Percentiles rank a stretch among this genome's conserved stretches.
phyloP scores from a whole-genome alignment of 805 yeast species.

The Kuraishia ogatae region DNA sequence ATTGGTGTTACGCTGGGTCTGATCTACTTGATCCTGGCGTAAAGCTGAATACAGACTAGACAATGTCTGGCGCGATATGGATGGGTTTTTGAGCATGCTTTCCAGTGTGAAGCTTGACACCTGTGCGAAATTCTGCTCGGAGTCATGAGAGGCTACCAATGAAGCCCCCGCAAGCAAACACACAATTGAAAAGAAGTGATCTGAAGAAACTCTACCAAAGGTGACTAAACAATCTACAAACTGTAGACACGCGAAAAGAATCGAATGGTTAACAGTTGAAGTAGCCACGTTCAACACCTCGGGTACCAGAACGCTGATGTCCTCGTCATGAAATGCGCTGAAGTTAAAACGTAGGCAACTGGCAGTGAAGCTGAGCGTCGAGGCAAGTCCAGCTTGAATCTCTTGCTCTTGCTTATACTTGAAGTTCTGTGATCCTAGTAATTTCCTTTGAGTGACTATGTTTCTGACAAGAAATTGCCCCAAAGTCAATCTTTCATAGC shows the following conservation, averaged over 20 bases:
- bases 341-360: slow-evolving; percentile 15
- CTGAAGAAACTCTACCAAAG: slow-evolving; percentile 5
- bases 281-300: slow-evolving; percentile 8
- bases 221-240: slow-evolving; percentile 9
- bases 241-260: slow-evolving; percentile 9
- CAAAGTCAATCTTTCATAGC: background rate
- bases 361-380: slow-evolving; percentile 9
- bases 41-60: background rate
- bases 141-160: slow-evolving; percentile 5
- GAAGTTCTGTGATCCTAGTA: background rate
- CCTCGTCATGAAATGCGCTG: slow-evolving; percentile 10
- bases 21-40: background rate
- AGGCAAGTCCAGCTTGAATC: slow-evolving; percentile 1
- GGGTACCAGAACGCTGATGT: slow-evolving; percentile 5
- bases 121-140: slow-evolving; percentile 1
- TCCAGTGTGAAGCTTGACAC: slow-evolving; percentile 5
- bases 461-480: background rate
- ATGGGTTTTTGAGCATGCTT: slow-evolving; percentile 9
- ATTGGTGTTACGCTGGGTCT: background rate
- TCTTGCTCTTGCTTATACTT: background rate
- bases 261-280: slow-evolving; percentile 6
- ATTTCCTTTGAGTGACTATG: background rate
- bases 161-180: slow-evolving; percentile 10
- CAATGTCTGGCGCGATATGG: slow-evolving; percentile 7
- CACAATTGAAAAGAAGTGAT: slow-evolving; percentile 3